Conservation (phyloP, 202 grass and related monocot genomes). For the Zoysia matrella region DNA sequence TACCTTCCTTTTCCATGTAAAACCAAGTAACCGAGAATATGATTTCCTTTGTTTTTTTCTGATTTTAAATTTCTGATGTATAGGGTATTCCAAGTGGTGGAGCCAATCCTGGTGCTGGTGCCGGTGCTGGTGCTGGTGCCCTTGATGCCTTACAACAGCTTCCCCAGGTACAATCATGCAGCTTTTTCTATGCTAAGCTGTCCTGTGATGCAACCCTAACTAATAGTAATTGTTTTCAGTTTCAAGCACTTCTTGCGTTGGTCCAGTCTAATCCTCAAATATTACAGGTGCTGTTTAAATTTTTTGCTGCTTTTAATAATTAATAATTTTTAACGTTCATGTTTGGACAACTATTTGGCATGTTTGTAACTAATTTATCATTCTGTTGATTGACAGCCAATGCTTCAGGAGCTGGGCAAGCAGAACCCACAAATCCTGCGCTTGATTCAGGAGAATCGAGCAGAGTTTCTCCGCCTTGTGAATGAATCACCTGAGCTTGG, state of each 20-base stretch:
- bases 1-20: slow-evolving; percentile 16
- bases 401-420: slow-evolving; percentile 97
- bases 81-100: slow-evolving; percentile 75
- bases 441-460: slow-evolving; percentile 29
- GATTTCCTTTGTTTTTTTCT: slow-evolving; percentile 38
- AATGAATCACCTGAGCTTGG: slow-evolving; percentile 77
- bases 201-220: slow-evolving; percentile 19
- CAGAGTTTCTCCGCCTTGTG: slow-evolving; percentile 89
- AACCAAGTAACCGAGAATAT: slow-evolving; percentile 21
- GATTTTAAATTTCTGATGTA: slow-evolving; percentile 26
- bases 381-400: slow-evolving; percentile 69
- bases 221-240: slow-evolving; percentile 53
- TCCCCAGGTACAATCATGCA: slow-evolving; percentile 66
- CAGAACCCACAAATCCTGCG: slow-evolving; percentile 92
- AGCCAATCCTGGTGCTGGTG: slow-evolving; percentile 43
- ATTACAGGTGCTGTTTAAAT: slow-evolving; percentile 67
- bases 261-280: slow-evolving; percentile 99
- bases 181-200: background rate
- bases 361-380: background rate
- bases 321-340: background rate
- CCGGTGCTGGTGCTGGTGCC: slow-evolving; percentile 52
- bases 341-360: background rate
- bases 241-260: slow-evolving; percentile 83
- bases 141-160: slow-evolving; percentile 83
- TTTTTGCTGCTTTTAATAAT: slow-evolving; percentile 12